These are phyloP conservation scores for Suillus americanus DNA, from an alignment of 768 basidiomycete species.

Conservation along the genomic window DNA sequence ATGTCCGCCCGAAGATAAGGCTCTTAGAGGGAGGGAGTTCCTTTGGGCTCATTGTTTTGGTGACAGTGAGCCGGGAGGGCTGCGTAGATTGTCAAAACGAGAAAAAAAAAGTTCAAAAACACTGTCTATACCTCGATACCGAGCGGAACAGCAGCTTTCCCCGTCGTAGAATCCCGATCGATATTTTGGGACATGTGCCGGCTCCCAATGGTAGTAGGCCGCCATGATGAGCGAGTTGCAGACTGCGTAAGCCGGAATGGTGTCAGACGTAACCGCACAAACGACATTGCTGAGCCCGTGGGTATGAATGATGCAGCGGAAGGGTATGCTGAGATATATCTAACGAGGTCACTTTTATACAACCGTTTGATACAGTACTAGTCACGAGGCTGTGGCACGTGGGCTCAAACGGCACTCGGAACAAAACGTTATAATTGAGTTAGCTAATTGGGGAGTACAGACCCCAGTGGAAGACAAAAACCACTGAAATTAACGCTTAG, in stretches of 20 bases:
- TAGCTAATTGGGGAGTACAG: too few species aligned
- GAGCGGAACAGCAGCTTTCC: slow-evolving; percentile 41
- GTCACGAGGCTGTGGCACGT: not conserved
- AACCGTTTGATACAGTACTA: slow-evolving; percentile 2
- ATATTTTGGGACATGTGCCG: slow-evolving; percentile 14
- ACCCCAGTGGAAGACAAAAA: too few species aligned
- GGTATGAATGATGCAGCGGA: slow-evolving; percentile 3
- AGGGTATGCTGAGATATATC: slow-evolving; percentile 1
- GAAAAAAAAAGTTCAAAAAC: not conserved
- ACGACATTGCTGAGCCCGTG: slow-evolving; percentile 20
- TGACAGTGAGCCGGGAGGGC: slow-evolving; percentile 54
- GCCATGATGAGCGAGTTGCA: slow-evolving; percentile 12
- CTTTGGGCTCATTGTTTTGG: slow-evolving; percentile 51
- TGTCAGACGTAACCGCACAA: slow-evolving; percentile 12
- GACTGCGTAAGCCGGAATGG: slow-evolving; percentile 13
- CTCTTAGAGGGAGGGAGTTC: slow-evolving; percentile 61
- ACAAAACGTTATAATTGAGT: too few species aligned
- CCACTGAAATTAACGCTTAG: too few species aligned
- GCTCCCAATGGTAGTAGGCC: slow-evolving; percentile 7
- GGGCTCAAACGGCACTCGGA: too few species aligned
- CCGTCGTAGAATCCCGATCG: slow-evolving; percentile 45
- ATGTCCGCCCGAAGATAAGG: slow-evolving; percentile 83
- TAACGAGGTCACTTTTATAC: slow-evolving; percentile 24
- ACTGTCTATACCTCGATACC: slow-evolving; percentile 50
- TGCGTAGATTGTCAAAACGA: slow-evolving; percentile 23